These are phyloP conservation scores for Boletus sp. DNA, from an alignment of 1,284 basidiomycete genomes.

Conservation along the genomic window DNA sequence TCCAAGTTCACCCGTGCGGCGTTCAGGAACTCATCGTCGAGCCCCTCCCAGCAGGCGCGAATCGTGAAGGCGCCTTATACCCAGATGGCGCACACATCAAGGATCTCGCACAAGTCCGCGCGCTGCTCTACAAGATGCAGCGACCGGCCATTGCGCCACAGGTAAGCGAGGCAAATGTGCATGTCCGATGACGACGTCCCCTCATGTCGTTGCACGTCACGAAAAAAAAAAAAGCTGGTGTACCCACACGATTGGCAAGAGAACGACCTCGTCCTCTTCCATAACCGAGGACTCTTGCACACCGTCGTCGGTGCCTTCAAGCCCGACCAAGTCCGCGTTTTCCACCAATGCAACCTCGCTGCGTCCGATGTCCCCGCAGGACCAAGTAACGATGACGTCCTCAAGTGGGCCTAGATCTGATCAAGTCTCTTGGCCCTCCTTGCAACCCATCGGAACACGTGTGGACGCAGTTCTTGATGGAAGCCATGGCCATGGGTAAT, in stretches of 20 bases:
- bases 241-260: conserved; percentile 54
- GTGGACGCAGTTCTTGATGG: conserved; percentile 11
- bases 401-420: conserved; percentile 9
- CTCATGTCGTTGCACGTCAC: conserved; percentile 1
- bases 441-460: conserved; percentile 7
- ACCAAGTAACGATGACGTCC: conserved; percentile 23
- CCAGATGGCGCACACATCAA: conserved; percentile 64
- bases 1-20: conserved; percentile 66
- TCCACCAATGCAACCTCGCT: conserved; percentile 69
- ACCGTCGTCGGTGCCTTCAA: conserved; percentile 63
- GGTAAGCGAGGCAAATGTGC: background rate
- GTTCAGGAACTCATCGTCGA: conserved; percentile 48
- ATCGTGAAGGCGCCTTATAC: conserved; percentile 48
- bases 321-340: conserved; percentile 57
- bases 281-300: conserved; percentile 11
- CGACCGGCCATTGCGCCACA: conserved; percentile 29
- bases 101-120: conserved; percentile 59
- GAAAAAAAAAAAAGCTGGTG: conserved; percentile 38
- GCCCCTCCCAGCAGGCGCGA: conserved; percentile 49
- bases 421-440: background rate
- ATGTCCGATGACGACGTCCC: background rate
- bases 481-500: background rate
- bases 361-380: conserved; percentile 53
- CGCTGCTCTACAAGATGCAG: conserved; percentile 67
- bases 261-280: conserved; percentile 7